These are phyloP conservation scores for Chlorella sp. DNA, from an alignment of 139 green algal species.

Conservation along the genomic window DNA sequence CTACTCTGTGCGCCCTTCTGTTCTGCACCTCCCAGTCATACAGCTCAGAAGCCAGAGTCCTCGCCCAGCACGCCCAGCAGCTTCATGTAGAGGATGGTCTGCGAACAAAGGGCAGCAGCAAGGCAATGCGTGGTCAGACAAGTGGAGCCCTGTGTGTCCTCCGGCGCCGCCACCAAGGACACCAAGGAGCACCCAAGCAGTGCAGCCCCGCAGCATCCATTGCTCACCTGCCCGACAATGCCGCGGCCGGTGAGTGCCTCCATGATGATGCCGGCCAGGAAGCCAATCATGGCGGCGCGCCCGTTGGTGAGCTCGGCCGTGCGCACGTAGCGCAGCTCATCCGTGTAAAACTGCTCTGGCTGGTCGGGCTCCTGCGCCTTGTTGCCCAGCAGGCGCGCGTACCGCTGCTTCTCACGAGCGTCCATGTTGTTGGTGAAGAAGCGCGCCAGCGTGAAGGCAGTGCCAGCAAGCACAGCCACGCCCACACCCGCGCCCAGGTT, in stretches of 20 bases:
- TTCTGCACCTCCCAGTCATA: no score
- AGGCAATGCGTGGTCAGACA: no score
- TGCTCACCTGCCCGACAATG: slow-evolving; percentile 53
- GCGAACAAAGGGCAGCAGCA: no score
- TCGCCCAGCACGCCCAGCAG: not conserved
- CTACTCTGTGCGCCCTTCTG: no score
- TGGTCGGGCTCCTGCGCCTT: not conserved
- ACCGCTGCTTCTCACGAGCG: not conserved
- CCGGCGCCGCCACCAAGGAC: no score
- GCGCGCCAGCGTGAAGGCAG: not conserved
- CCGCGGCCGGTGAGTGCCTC: slow-evolving; percentile 51
- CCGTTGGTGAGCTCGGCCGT: slow-evolving; percentile 48
- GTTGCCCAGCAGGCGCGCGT: not conserved
- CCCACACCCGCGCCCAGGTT: not conserved
- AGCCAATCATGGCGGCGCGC: slow-evolving; percentile 48
- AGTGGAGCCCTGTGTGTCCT: no score
- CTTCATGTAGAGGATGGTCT: not conserved
- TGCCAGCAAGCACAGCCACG: not conserved
- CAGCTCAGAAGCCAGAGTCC: not conserved
- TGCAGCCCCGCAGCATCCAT: no score
- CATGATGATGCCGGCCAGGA: slow-evolving; percentile 41
- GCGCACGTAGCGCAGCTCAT: not conserved
- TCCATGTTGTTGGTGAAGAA: not conserved
- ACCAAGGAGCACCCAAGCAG: no score
- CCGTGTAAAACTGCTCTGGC: not conserved